Base-by-base conservation (phyloP, 2,329 filamentous ascomycete genomes). In the Xylariaceae sp. region DNA sequence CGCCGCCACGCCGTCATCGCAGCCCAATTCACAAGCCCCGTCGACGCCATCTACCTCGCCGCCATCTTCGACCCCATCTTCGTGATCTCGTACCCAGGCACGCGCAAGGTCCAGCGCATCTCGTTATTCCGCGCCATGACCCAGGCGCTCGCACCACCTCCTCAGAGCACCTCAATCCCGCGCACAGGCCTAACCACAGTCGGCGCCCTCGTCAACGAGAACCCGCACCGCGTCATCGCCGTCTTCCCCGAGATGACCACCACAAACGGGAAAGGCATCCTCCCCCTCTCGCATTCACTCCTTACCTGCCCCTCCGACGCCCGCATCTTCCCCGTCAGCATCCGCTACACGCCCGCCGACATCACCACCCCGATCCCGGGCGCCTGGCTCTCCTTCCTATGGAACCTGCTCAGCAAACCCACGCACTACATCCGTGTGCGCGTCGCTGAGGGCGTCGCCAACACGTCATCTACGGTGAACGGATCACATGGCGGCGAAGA, bases 31-130 rank as follows among this genome's bases (percentile, higher is more conserved):
- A 96, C 91, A 35, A 95, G 89, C 7, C 94, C 94, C 6, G 83
- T 99, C 69, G 94, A 99, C 70, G 87, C 91, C 12, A 76, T 99
- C 54, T 99, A 97, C 72, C 84, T 99, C 29, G 90, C 94, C 56
- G 91, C 91, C 60, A 90, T 97, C 67, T 99, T 97, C 76, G 90
- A 96, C 69, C 94, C 94, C 2, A 80, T 99, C 69, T 97, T 99
- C 74, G 95, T 91, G 8, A 77, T 88, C 45, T 89, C 87, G 0
- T 96, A 90, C 70, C 90, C 91, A 0, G 76, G 78, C 56, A 87
- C 84, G 2, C 80, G 83, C 46, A 81, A 85, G 56, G 87, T 99
- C 30, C 84, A 86, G 64, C 86, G 80, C 45, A 83, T 97, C 46
- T 87, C 87, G 3, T 83, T 97, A 4, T 76, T 91, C 43, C 76